Conservation (phyloP, 768 basidiomycete species). For the Rossbeevera mucosa region DNA sequence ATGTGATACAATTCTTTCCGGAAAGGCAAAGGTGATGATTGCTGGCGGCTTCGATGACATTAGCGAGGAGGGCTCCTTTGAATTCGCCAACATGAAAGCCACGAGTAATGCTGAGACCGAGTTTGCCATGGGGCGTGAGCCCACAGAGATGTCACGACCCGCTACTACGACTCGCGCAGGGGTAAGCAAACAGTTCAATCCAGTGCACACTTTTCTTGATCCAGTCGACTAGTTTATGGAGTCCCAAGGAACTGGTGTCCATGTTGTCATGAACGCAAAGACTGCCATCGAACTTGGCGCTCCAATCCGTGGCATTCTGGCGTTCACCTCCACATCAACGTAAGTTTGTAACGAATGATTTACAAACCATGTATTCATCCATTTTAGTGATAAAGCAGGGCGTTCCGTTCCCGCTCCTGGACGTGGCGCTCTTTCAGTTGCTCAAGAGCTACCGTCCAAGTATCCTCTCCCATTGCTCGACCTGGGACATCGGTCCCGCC, state of each 20-base stretch:
- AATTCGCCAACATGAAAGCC: conserved; percentile 99
- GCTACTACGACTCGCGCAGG: conserved; percentile 95
- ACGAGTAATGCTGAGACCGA: conserved; percentile 96
- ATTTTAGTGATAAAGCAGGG: conserved; percentile 88
- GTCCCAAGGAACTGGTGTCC: conserved; percentile 92
- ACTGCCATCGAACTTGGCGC: conserved; percentile 93
- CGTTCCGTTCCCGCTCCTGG: conserved; percentile 98
- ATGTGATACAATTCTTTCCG: conserved; percentile 88
- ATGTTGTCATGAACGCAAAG: conserved; percentile 95
- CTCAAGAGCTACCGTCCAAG: conserved; percentile 77
- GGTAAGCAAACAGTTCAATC: conserved; percentile 40
- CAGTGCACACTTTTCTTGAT: conserved; percentile 1
- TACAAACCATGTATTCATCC: conserved; percentile 2
- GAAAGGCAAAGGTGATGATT: conserved; percentile 99
- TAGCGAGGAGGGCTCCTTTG: conserved; percentile 96
- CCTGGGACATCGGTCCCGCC: conserved; percentile 85
- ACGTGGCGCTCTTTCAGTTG: conserved; percentile 84
- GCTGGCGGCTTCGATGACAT: conserved; percentile 98
- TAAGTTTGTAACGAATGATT: conserved; percentile 36
- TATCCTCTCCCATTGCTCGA: conserved; percentile 78
- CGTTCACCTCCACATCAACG: conserved; percentile 95
- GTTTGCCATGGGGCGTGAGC: conserved; percentile 98
- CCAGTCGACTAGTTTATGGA: conserved; percentile 78
- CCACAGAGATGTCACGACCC: conserved; percentile 97
- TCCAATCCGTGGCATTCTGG: conserved; percentile 89